Conservation (phyloP, 2,329 filamentous ascomycete species). For the Sporothrix mexicana region DNA sequence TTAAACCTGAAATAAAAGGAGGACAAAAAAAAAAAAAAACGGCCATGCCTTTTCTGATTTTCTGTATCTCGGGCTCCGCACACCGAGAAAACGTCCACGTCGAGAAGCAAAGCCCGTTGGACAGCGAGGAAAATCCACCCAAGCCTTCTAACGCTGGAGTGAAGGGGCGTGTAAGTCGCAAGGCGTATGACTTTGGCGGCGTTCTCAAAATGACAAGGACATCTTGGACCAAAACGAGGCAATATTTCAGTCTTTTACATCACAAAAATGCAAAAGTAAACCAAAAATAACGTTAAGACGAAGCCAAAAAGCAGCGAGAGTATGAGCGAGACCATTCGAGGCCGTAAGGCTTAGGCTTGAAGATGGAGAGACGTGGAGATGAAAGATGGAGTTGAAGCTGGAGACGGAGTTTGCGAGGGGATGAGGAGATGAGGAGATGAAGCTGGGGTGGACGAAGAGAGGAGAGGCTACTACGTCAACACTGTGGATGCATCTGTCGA, state of each 20-base stretch:
- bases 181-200: not conserved
- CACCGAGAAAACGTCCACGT: slow-evolving; percentile 5
- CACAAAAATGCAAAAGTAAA: too few species aligned
- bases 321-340: not conserved
- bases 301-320: not conserved
- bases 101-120: not conserved
- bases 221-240: not conserved
- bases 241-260: not conserved
- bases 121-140: too few species aligned
- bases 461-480: not conserved
- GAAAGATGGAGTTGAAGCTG: not conserved
- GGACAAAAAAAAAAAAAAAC: not conserved
- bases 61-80: slow-evolving; percentile 11
- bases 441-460: not conserved
- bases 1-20: not conserved
- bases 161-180: not conserved
- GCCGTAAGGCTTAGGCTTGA: not conserved
- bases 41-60: not conserved
- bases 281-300: too few species aligned
- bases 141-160: too few species aligned
- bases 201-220: not conserved
- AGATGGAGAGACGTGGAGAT: slow-evolving; percentile 19
- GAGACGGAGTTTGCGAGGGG: not conserved
- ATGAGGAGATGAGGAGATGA: slow-evolving; percentile 6
- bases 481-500: slow-evolving; percentile 9